Base-by-base conservation (phyloP, 768 basidiomycete genomes). In the Leccinum ochraceum region DNA sequence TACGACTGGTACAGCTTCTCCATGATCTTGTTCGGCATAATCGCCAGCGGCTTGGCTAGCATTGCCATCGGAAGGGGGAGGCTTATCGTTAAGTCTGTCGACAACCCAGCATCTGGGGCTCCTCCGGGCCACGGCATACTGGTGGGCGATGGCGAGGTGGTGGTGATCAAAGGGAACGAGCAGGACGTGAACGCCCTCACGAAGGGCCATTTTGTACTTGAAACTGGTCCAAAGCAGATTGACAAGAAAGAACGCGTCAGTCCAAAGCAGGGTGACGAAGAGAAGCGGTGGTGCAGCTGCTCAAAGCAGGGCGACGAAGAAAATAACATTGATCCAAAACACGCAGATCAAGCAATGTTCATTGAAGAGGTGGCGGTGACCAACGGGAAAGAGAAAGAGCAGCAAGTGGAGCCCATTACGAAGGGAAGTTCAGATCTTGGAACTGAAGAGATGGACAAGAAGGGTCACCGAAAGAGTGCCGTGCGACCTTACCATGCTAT, bases 101-200 rank as follows among this genome's bases (percentile, higher is more conserved):
- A 16, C n/a, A 56, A 59, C 0, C 66, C 74, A 17, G 68, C 72
- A 1, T 2, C 44, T 0, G 64, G 66, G 1, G 48, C 56, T 14
- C 75, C 74, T 6, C 66, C 59, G 1, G 76, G 74, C 10, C 68
- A 76, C 51, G 74, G 75, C 0, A 57, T 76, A 34, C 54, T 75
- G 24, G 44, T 56, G 3, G 62, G 46, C 28, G 60, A 59, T 0
- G 55, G 55, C 0, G 68, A 60, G 14, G 63, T 76, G 6, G 56
- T 75, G 8, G 66, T 75, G 2, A 42, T 76, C 42, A 69, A 67
- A 55, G 74, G 74, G 24, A 7, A 49, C 1, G 74, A 74, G 30
- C 57, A 53, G 16, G 69, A 66, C 10, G 69, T 77, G 24, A 69
- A 71, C 32, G 57, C 56, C 16, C 66, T 76, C 57, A 74, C 73